These are phyloP conservation scores for Tylopilus sp. DNA, from an alignment of 1,284 basidiomycete species.

Conservation along the genomic window DNA sequence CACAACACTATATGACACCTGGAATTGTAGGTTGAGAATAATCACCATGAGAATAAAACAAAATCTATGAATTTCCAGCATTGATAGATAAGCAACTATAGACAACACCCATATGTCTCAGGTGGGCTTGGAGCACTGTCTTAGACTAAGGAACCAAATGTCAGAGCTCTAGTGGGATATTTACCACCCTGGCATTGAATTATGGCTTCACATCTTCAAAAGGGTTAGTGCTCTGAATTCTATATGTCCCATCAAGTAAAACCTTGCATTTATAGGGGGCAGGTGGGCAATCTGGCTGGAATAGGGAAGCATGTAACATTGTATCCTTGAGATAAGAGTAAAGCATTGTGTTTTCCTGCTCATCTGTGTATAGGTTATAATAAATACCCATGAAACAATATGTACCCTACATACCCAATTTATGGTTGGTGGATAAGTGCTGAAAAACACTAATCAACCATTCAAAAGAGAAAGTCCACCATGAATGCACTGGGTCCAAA, in stretches of 20 bases:
- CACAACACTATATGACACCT: not conserved
- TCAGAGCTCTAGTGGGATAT: not conserved
- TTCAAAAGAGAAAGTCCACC: not conserved
- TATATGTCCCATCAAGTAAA: not conserved
- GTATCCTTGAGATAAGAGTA: conserved; percentile 1
- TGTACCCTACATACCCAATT: not conserved
- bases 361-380: not conserved
- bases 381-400: not conserved
- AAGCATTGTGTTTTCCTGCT: not conserved
- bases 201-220: not conserved
- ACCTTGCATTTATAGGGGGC: not conserved
- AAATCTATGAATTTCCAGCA: not conserved
- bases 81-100: not conserved
- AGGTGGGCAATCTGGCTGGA: not conserved
- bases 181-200: not conserved
- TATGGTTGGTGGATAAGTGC: not conserved
- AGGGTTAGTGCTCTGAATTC: not conserved
- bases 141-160: not conserved
- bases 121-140: not conserved
- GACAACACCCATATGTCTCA: not conserved
- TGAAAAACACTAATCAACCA: not conserved
- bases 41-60: not conserved
- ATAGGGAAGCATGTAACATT: not conserved
- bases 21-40: not conserved
- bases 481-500: not conserved